Evolutionary conservation across 202 grass and related monocot species (phyloP).

Genomic region (Tripidium arundinaceum): DNA sequence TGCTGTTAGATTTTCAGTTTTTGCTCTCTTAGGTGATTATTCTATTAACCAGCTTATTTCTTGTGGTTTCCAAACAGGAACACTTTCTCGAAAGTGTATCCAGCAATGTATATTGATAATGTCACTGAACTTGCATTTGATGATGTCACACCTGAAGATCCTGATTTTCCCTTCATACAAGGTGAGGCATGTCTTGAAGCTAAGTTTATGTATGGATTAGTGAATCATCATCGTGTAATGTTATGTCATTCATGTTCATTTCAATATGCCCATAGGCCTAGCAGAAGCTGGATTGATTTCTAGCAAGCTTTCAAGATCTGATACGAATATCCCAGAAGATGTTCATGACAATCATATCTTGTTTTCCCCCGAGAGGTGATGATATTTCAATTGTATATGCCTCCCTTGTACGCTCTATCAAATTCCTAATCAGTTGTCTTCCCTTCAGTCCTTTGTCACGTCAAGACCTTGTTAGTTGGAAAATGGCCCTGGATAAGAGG

Average conservation of each 20-base stretch:
- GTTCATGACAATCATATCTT: conserved; percentile 37
- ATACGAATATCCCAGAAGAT: conserved; percentile 33
- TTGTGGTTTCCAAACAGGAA: conserved; percentile 49
- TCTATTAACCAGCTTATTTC: conserved; percentile 33
- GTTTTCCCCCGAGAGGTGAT: too few relatives aligned
- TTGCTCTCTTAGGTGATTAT: not conserved
- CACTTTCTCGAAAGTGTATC: conserved; percentile 85
- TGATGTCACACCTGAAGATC: conserved; percentile 76
- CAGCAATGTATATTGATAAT: conserved; percentile 96
- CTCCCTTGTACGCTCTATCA: too few relatives aligned
- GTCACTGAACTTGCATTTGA: conserved; percentile 91
- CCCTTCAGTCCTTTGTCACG: too few relatives aligned
- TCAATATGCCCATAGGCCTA: conserved; percentile 51
- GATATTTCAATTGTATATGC: too few relatives aligned
- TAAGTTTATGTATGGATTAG: not conserved
- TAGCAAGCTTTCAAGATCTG: conserved; percentile 75
- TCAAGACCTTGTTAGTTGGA: too few relatives aligned
- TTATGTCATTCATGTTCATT: conserved; percentile 18
- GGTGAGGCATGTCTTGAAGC: conserved; percentile 48
- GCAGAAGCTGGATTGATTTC: conserved; percentile 88
- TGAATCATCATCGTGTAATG: conserved; percentile 11
- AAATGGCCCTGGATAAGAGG: too few relatives aligned
- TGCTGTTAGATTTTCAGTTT: not conserved
- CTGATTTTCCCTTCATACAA: conserved; percentile 86
- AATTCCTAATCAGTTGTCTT: too few relatives aligned